Evolutionary conservation across 2,329 filamentous ascomycete genomes (phyloP), one percentile per base, ranked within the genome.

Genomic region (Parafenestella ontariensis): DNA sequence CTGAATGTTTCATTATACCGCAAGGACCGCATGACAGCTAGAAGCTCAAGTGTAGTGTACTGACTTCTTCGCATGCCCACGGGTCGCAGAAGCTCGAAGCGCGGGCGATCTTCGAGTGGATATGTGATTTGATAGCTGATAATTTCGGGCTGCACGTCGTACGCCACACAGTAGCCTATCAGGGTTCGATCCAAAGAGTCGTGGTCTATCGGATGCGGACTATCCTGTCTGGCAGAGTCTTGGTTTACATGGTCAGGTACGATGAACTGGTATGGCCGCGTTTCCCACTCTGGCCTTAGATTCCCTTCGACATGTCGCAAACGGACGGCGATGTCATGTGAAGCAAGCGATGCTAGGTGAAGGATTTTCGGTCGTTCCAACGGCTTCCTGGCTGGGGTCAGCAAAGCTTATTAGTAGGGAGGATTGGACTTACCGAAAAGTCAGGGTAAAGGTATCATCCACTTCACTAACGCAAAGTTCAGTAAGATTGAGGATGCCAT

Each of bases 1-100:
- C 79, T 79, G 70, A 90, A 91, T 1, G 81, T 83, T 65, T 90
- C 87, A 65, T 91, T 90, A 72, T 89, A 91, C 36, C 89, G 83
- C 48, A 91, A 72, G 9, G 88, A 82, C 56, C 88, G 82, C 79
- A 89, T 83, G n/a, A 91, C 82, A 4, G 88, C 87, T 26, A 91
- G 79, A n/a, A 90, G 75, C 66, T 90, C 88, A 21, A 87, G 70
- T 4, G 81, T 77, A 2, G 79, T 82, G 65, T 91, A 91, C 33
- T 82, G 81, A 11, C 76, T 75, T 43, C 79, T 77, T 41, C 79
- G 76, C 7, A 79, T 74, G 43, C 80, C 79, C 18, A 81, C 79
- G 2, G 87, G 85, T 18, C 81, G 82, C 7, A 88, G 78, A 8
- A 91, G 79, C 58, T 83, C 82, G 67, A 91, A 91, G 31, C 84